Evolutionary conservation across 176 grass and related monocot genomes (phyloP), one percentile per base, ranked within the genome.

Genomic region (Cenchrus fungigraminus): DNA sequence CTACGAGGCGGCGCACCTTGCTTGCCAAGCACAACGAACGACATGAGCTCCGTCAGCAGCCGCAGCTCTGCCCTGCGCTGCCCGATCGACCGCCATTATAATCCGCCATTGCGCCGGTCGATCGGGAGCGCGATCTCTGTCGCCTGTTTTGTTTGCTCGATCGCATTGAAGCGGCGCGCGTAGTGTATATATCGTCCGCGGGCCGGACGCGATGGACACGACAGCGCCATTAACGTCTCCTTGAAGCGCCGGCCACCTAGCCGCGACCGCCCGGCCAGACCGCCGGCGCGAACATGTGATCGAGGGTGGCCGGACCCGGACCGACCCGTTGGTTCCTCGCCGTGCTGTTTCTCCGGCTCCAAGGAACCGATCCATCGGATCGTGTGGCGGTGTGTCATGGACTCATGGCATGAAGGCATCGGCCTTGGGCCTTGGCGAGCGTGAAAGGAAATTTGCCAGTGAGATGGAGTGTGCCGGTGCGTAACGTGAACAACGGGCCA

Each of bases 151-250:
- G 54, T 42, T 14, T 44, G 53, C 16, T 76, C 19, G 71, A 45
- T 13, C 49, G 82, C 52, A 68, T 46, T 77, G 50, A 77, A 46
- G 40, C 83, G 73, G 78, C 28, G 56, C 19, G 15, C 13, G 75
- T 44, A 10, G 25, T 25, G 25, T 25, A 25, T 6, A 5, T 65
- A 25, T 50, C 73, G 8, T 34, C 73, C 52, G n/a, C 40, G 6
- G 65, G 58, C 32, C 20, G 46, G 77, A 65, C 57, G 14, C 42
- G 84, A 28, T 16, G n/a, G 11, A 46, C 31, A 22, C 63, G 78
- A 58, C 60, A 37, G 15, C 0, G 79, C 50, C 72, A 77, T 62
- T 61, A 78, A 83, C 86, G 73, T 37, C 32, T 62, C 66, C 80
- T 83, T 78, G 54, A 46, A 64, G 44, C 17, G 64, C 15, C 25